A percentile compares a stretch with the other conserved stretches of the same genome.
Evolutionary conservation across 2,329 filamentous ascomycete species (phyloP).

Genomic region (Tolypocladium inflatum): DNA sequence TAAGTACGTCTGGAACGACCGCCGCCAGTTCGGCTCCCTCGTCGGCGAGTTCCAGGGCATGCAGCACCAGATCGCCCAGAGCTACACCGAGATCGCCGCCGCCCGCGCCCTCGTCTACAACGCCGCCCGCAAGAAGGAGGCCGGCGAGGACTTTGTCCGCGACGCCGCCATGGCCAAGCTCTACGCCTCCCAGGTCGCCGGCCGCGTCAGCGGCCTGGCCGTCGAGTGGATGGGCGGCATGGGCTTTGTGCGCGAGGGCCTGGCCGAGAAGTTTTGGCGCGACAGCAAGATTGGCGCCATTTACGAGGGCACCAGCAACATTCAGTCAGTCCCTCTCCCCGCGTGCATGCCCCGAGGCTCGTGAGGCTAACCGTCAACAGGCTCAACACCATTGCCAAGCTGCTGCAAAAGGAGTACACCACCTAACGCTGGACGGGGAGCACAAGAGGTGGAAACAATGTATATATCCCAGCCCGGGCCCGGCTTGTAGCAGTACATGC

Average conservation of each 20-base stretch:
- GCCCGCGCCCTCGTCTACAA: conserved; percentile 92
- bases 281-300: conserved; percentile 99
- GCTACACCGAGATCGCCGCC: conserved; percentile 86
- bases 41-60: conserved; percentile 98
- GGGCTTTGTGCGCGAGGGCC: conserved; percentile 93
- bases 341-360: neutral
- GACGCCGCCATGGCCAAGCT: conserved; percentile 99
- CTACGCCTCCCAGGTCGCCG: conserved; percentile 86
- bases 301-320: conserved; percentile 84
- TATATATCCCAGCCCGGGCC: neutral
- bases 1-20: conserved; percentile 92
- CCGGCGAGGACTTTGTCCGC: conserved; percentile 85
- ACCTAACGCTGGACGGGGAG: conserved; percentile 11
- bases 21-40: conserved; percentile 88
- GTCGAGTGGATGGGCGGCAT: conserved; percentile 99
- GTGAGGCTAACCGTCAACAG: conserved; percentile 17
- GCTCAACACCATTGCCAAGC: conserved; percentile 55
- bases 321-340: conserved; percentile 39
- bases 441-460: neutral
- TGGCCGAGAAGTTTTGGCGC: conserved; percentile 95
- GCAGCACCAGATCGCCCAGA: conserved; percentile 97
- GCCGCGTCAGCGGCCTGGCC: conserved; percentile 72
- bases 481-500: neutral
- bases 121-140: conserved; percentile 95
- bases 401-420: conserved; percentile 54